These are phyloP conservation scores for Jacaranda mimosifolia DNA, from an alignment of 257 asterid species.

Conservation along the genomic window DNA sequence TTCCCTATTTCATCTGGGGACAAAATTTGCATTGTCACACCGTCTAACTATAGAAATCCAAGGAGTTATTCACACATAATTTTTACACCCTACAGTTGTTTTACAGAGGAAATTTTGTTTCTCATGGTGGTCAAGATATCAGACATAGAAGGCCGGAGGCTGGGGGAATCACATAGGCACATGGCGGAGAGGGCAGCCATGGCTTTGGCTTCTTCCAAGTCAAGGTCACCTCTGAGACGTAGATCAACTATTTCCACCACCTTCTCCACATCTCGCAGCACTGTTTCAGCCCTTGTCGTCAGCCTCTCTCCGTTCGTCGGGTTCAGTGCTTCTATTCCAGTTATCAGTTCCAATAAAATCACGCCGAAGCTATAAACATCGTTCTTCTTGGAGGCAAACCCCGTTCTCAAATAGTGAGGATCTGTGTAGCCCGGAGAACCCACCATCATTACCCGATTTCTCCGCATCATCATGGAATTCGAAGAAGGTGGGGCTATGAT, in stretches of 20 bases:
- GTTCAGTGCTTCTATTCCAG: slow-evolving; percentile 67
- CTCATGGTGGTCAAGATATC: slow-evolving; percentile 35
- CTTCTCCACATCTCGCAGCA: slow-evolving; percentile 44
- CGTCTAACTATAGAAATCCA: too few relatives aligned
- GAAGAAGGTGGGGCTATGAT: slow-evolving; percentile 40
- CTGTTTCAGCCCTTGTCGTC: slow-evolving; percentile 38
- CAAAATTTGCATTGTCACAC: too few relatives aligned
- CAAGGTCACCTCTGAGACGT: slow-evolving; percentile 45
- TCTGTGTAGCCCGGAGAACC: slow-evolving; percentile 87
- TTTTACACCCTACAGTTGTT: too few relatives aligned
- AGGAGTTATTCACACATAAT: too few relatives aligned
- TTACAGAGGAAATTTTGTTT: slow-evolving; percentile 8
- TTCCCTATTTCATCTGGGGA: too few relatives aligned
- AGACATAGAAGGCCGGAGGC: slow-evolving; percentile 36
- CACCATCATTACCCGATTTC: slow-evolving; percentile 39
- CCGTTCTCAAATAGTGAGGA: slow-evolving; percentile 72
- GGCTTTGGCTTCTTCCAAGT: slow-evolving; percentile 51
- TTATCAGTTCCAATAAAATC: slow-evolving; percentile 63
- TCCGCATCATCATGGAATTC: too few relatives aligned
- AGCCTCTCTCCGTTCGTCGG: slow-evolving; percentile 56
- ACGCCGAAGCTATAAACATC: slow-evolving; percentile 78
- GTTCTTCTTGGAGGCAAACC: slow-evolving; percentile 64
- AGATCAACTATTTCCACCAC: slow-evolving; percentile 59
- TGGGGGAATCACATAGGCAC: slow-evolving; percentile 35
- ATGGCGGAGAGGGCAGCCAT: slow-evolving; percentile 34